Percentiles rank a stretch among this genome's conserved stretches.
phyloP scores from a whole-genome alignment of 2,329 filamentous ascomycete genomes.

The Xylariaceae sp. region DNA sequence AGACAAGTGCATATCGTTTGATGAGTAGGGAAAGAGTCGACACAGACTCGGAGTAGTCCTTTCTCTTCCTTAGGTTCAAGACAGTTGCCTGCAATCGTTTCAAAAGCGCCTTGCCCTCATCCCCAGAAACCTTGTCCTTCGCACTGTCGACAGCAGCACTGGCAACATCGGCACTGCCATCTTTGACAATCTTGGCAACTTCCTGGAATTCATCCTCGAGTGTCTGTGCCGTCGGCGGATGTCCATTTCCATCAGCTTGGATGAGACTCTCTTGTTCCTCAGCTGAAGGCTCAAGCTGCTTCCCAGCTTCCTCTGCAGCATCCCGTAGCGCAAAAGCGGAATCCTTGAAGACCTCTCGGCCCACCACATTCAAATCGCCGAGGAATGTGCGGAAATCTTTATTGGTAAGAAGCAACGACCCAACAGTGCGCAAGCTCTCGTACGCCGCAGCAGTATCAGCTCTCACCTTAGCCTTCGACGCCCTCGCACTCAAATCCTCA shows the following conservation, averaged over 20 bases:
- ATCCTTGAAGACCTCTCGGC: conserved; percentile 81
- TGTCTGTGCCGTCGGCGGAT: conserved; percentile 58
- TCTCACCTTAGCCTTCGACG: conserved; percentile 60
- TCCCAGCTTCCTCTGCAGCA: conserved; percentile 70
- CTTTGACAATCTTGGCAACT: conserved; percentile 53
- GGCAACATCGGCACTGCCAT: conserved; percentile 35
- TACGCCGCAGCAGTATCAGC: conserved; percentile 75
- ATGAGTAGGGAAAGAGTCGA: conserved; percentile 74
- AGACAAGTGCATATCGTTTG: conserved; percentile 73
- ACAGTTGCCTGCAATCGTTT: conserved; percentile 76
- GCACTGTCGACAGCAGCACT: conserved; percentile 61
- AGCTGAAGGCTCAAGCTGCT: conserved; percentile 67
- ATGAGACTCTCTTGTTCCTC: conserved; percentile 56
- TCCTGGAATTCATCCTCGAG: conserved; percentile 56
- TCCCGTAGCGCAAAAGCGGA: conserved; percentile 77
- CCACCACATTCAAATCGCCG: conserved; percentile 74
- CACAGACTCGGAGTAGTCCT: conserved; percentile 84
- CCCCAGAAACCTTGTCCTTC: conserved; percentile 69
- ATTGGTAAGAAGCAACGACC: conserved; percentile 82
- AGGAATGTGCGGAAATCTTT: conserved; percentile 86
- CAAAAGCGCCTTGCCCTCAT: conserved; percentile 70
- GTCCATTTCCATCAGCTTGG: conserved; percentile 29
- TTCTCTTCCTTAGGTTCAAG: conserved; percentile 67
- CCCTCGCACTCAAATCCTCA: conserved; percentile 59
- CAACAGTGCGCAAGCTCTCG: conserved; percentile 77